Base-by-base conservation (phyloP, 768 basidiomycete genomes). In the Suillus placidus region DNA sequence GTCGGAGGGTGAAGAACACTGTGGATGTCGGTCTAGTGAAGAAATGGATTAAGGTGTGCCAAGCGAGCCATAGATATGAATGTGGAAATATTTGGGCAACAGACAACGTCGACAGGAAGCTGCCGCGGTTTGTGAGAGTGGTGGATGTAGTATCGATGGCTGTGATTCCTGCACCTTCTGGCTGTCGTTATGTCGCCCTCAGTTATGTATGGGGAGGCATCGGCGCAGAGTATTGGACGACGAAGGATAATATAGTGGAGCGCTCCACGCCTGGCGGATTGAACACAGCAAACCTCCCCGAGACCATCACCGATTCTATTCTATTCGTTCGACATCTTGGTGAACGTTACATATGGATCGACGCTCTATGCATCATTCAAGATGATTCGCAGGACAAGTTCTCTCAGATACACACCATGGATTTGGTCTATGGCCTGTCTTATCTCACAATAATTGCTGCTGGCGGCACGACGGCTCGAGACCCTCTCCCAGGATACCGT, bases 321-420 rank as follows among this genome's bases (percentile, higher is more conserved):
- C 26, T 26, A 26, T 26, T 26, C 26, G 26, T 26, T 26, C 26
- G 26, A 26, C 26, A 26, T 26, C 26, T 26, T 26, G 26, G 26
- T 26, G 26, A 26, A 26, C 26, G 62, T 14, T 73, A 72, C 47
- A 7, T 74, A 6, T 74, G 73, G 73, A 32, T 74, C 5, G 73
- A 74, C 54, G 63, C 67, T 1, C 52, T 73, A 14, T 73, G 73
- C n/a, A 69, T 74, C 62, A 58, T 69, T 30, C 73, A 73, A 43
- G 73, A 72, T 55, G 67, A 54, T 12, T 20, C 30, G 16, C 63
- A 66, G 3, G 72, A 73, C 20, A 71, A 70, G 64, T 43, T 26
- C 7, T 32, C 16, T 3, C 70, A 73, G 49, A 67, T 73, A 37
- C 34, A 61, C n/a, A 12, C 64, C 10, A 73, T 73, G 72, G 68